Conservation (phyloP, 1,284 basidiomycete species). For the Porogramme epimiltina region DNA sequence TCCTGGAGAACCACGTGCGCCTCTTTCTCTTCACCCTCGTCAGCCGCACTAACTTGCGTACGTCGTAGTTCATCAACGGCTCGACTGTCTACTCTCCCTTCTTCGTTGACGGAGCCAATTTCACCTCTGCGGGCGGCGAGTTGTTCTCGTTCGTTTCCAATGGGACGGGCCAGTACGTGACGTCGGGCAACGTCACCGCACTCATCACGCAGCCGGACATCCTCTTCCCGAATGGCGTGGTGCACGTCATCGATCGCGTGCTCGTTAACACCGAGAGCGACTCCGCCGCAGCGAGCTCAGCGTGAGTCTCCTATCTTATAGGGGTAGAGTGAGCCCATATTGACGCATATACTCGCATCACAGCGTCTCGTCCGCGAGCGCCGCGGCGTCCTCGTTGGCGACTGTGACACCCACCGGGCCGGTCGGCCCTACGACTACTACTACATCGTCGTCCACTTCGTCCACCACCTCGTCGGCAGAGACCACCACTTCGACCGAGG, state of each 20-base stretch:
- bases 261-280: conserved; percentile 56
- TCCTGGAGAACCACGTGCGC: conserved; percentile 66
- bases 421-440: too few relatives aligned
- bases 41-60: conserved; percentile 2
- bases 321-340: too few relatives aligned
- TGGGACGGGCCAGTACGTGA: conserved; percentile 63
- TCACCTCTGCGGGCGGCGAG: conserved; percentile 65
- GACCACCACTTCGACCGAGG: too few relatives aligned
- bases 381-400: neutral
- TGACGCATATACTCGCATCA: neutral
- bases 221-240: conserved; percentile 70
- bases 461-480: too few relatives aligned
- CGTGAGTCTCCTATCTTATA: conserved; percentile 37
- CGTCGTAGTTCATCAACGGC: conserved; percentile 62
- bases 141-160: conserved; percentile 56
- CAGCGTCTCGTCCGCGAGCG: conserved; percentile 13
- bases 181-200: conserved; percentile 53
- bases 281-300: conserved; percentile 53
- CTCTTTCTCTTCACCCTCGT: neutral
- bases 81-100: conserved; percentile 66
- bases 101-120: conserved; percentile 38
- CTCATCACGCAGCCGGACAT: conserved; percentile 65
- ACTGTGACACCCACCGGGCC: neutral
- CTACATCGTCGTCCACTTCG: too few relatives aligned
- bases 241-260: conserved; percentile 70